Evolutionary conservation across 139 green algal species (phyloP), one percentile per base, ranked within the genome.

Genomic region (Micromonas pusilla): DNA sequence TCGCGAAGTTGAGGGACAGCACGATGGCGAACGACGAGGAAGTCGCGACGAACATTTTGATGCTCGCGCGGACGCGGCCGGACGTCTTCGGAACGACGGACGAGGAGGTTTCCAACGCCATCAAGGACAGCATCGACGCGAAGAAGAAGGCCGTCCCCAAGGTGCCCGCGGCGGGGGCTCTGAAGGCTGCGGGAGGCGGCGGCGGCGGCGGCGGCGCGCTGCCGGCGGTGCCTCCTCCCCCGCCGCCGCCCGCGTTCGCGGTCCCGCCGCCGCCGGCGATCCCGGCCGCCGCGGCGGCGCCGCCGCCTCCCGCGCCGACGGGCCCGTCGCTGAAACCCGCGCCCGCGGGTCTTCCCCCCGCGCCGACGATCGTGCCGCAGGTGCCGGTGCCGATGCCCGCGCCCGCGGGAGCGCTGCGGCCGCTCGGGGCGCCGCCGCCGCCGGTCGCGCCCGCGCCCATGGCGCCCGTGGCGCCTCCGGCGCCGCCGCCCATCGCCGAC

Each of bases 61-160:
- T 77, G 16, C 89, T 99, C 38, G 92, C 93, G 0, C 70, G 72
- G 20, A 94, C 89, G 30, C 87, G 93, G 2, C 95, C 95, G 3
- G 94, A 99, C 79, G 95, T 99, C 70, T 99, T 99, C 80, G 93
- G 91, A 0, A 91, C 86, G 16, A 93, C 87, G 0, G 85, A 92
- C 79, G 90, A 95, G 81, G 94, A 97, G 85, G 79, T 79, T 1
- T 73, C 64, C 52, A 87, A 81, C 3, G 82, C 89, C 25, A 81
- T 91, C 57, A 85, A 90, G 78, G 70, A 84, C 37, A 82, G 88
- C 78, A 91, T 97, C 19, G 85, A 92, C 77, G 90, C 3, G 13
- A 36, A 79, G 52, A 36, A 79, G 52, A 52, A 70, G 28, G 28
- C 57, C 23, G 60, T 28, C 52, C 64, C 31, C n/a, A 20, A 39